phyloP scores from a whole-genome alignment of 2,329 filamentous ascomycete species.

The Apiospora aurea region DNA sequence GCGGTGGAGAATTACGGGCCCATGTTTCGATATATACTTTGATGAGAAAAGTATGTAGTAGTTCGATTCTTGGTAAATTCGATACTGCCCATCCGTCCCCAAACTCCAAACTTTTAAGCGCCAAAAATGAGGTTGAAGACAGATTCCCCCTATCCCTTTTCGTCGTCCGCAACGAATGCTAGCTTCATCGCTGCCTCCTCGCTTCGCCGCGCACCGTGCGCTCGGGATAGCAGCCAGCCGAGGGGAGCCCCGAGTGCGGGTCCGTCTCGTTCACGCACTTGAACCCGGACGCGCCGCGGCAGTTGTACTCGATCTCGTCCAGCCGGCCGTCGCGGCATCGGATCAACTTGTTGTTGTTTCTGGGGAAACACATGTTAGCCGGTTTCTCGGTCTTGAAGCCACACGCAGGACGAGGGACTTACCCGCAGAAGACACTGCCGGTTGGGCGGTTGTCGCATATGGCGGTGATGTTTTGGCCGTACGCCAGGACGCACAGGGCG shows the following conservation, averaged over 20 bases:
- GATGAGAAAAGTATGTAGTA: neutral
- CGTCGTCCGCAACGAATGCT: neutral
- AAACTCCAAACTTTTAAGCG: neutral
- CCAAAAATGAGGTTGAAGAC: neutral
- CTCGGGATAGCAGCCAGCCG: conserved; percentile 1
- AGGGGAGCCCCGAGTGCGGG: neutral
- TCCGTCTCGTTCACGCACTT: neutral
- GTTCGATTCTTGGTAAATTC: neutral
- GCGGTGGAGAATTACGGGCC: conserved; percentile 21
- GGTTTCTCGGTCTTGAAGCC: neutral
- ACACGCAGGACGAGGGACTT: neutral
- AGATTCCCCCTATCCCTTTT: neutral
- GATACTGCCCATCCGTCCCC: neutral
- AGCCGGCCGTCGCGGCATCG: neutral
- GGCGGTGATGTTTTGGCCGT: neutral
- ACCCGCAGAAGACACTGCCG: conserved; percentile 7
- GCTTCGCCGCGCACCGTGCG: neutral
- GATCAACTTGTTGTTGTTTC: neutral
- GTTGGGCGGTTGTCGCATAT: neutral
- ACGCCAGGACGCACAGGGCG: neutral
- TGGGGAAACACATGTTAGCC: neutral
- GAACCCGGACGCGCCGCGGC: neutral
- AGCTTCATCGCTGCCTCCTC: neutral
- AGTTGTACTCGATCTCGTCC: neutral
- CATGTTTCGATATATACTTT: conserved; percentile 15